Evolutionary conservation across 139 green algal species (phyloP), one percentile per base, ranked within the genome.

Genomic region (Chlamydomonas sp.): DNA sequence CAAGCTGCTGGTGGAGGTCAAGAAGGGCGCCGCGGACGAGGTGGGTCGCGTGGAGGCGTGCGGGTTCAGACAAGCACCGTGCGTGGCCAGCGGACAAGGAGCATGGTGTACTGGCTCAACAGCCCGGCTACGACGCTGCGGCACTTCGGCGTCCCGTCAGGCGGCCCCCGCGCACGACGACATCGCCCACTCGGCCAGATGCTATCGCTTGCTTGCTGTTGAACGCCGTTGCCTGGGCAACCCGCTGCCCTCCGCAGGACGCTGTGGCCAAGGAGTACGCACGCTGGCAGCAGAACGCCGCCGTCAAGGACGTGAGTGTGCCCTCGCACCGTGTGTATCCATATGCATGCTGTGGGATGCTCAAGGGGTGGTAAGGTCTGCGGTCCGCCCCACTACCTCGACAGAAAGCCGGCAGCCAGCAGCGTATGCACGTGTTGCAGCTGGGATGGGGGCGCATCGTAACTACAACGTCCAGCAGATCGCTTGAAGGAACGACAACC

Each of bases 1-100:
- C n/a, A 90, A 88, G 89, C 61, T 88, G 64, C 72, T 92, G 49
- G 84, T 90, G 79, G 84, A 76, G 1, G 84, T 77, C 71, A 88
- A 92, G 84, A 83, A 87, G 79, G 63, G 58, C 57, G 8, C 73
- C 62, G 31, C 63, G 1, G 83, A 82, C 63, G 83, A 88, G 4
- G 83, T 88, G 18, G 8, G 66, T 66, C 12, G 20, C 9, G 57
- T 83, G n/a, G 69, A 18, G 78, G 31, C 17, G 12, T 83, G 14
- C 58, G 69, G 12, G 57, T 69, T 69, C 9, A 18, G 17, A 68
- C 1, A 20, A 12, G 59, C 31, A 83, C 31, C 73, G 10, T 58
- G 10, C 12, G 12, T 57, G 71, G 31, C 31, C 31, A 49, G 31
- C 31, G 31, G 31, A 49, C 31, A 49, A 49, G 31, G 31, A 49